Evolutionary conservation across 2,329 filamentous ascomycete species (phyloP), one percentile per base, ranked within the genome.

Genomic region (Grosmannia huntii): DNA sequence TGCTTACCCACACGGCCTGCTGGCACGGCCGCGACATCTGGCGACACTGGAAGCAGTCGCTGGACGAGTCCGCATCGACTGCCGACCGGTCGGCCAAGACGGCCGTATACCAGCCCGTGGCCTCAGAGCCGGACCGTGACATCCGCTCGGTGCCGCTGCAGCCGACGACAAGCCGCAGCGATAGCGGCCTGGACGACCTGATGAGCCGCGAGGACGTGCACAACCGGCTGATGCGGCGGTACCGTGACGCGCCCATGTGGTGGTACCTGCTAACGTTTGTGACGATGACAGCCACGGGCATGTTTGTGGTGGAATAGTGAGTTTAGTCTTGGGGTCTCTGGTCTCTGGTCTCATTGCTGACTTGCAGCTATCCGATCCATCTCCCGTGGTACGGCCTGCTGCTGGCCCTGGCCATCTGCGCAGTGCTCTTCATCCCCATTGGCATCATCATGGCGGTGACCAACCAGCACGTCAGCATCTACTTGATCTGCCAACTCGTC

Each of bases 401-500:
- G 19, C 78, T 95, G 6, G 87, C 90, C 1, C 77, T 95, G 2
- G 81, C 76, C 28, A 89, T 95, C 57, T 90, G 89, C 61, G 83
- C 85, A 23, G 71, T 92, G 57, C 86, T 95, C 61, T 95, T 95
- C 73, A 89, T 95, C 60, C 90, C 90, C 12, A 92, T 94, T 62
- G 90, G 90, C 61, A 94, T 95, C 68, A 87, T 95, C 66, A 95
- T 94, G 87, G 90, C 89, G 19, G 89, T 95, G 64, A 95, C 90
- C 11, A 95, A 94, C 69, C 89, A 92, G 68, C 88, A 94, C 70
- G 89, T 84, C 70, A 89, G 85, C 69, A 89, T 92, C 63, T 94
- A 92, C 68, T 79, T 94, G 41, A 88, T 94, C 65, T 92, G 89
- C 69, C 89, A 94, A 70, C 79, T 95, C 59, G 85, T 94, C 62